Evolutionary conservation across 305 asterid species (phyloP).

Genomic region (Fraxinus velutina): DNA sequence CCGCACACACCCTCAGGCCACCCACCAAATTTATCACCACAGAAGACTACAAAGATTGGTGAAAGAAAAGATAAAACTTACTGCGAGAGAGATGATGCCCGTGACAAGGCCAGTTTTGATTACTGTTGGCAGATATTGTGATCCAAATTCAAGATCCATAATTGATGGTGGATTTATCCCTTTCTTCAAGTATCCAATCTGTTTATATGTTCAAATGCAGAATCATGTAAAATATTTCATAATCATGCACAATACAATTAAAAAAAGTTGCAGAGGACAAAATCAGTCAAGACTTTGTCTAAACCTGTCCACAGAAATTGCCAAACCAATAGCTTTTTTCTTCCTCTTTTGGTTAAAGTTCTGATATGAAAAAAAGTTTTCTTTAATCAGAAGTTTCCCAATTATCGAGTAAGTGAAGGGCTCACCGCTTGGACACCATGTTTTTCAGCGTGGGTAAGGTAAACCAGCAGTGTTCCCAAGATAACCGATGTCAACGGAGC

Average conservation of each 20-base stretch:
- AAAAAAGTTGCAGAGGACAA: neutral
- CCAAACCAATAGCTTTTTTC: neutral
- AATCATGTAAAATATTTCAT: neutral
- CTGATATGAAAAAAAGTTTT: neutral
- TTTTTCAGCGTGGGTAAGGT: conserved; percentile 76
- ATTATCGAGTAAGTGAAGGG: neutral
- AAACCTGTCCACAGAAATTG: neutral
- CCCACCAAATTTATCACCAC: neutral
- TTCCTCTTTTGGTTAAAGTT: neutral
- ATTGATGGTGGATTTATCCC: conserved; percentile 88
- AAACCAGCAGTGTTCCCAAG: conserved; percentile 68
- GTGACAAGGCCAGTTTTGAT: conserved; percentile 91
- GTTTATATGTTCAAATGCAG: neutral
- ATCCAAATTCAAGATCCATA: conserved; percentile 72
- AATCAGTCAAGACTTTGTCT: neutral
- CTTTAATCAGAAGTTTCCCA: neutral
- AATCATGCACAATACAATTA: neutral
- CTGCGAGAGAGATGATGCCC: conserved; percentile 85
- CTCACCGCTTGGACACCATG: conserved; percentile 87
- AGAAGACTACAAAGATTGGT: neutral
- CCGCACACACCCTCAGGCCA: neutral
- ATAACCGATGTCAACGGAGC: conserved; percentile 80
- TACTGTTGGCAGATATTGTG: conserved; percentile 52
- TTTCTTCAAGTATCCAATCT: conserved; percentile 82
- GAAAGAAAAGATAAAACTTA: conserved; percentile 27